phyloP scores from a whole-genome alignment of 768 basidiomycete genomes.

The Pleurotus pulmonarius region DNA sequence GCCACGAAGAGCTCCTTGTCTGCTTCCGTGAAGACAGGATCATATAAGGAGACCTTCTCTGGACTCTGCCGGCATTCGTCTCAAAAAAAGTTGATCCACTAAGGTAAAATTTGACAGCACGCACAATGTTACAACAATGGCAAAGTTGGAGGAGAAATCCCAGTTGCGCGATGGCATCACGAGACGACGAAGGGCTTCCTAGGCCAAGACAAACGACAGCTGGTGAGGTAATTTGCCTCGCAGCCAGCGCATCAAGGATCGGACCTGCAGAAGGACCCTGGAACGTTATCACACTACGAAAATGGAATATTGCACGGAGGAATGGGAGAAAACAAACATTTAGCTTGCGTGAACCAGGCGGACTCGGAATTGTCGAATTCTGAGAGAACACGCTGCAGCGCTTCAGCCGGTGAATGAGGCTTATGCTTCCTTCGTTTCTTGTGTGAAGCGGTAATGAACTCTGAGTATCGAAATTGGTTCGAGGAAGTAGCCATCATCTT shows the following conservation, averaged over 20 bases:
- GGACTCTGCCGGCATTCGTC: constrained; percentile 11
- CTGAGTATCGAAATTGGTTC: constrained; percentile 39
- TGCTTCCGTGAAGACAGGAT: constrained; percentile 69
- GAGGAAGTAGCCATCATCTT: background rate
- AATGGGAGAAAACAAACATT: constrained; percentile 38
- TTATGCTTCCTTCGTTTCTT: constrained; percentile 47
- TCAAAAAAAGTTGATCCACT: too few species aligned
- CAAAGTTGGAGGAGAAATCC: constrained; percentile 59
- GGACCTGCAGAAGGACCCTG: background rate
- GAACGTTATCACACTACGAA: constrained; percentile 1
- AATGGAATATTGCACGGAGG: background rate
- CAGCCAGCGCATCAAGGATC: background rate
- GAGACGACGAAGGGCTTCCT: constrained; percentile 65
- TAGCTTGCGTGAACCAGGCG: constrained; percentile 50
- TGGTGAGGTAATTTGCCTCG: constrained; percentile 18
- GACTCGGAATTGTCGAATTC: constrained; percentile 40
- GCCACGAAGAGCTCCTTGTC: constrained; percentile 52
- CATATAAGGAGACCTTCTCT: constrained; percentile 50
- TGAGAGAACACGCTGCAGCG: constrained; percentile 38
- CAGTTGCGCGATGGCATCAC: constrained; percentile 63
- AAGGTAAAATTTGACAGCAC: constrained; percentile 25
- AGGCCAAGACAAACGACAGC: constrained; percentile 67
- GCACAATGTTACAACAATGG: constrained; percentile 53
- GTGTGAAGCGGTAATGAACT: constrained; percentile 44
- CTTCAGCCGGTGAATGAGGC: constrained; percentile 26